Percentiles rank a stretch among this genome's conserved stretches.
Evolutionary conservation across 805 yeast species (phyloP).

Genomic region (Candida michaelii): DNA sequence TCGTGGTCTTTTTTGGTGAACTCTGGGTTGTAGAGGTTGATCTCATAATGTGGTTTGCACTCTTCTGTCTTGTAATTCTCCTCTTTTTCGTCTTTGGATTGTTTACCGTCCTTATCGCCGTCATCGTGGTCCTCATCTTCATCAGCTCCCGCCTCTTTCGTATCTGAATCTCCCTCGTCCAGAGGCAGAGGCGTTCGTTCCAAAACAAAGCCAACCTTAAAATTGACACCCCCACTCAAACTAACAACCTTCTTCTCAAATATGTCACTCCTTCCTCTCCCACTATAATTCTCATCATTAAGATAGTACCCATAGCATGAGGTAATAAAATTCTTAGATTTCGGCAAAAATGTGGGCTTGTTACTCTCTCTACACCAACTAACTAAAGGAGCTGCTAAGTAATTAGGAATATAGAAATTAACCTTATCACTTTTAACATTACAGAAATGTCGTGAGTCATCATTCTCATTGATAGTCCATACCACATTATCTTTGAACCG

Average conservation of each 20-base stretch:
- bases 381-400: conserved; percentile 47
- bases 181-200: conserved; percentile 50
- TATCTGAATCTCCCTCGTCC: too few species aligned
- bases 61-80: conserved; percentile 38
- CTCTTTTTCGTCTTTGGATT: conserved; percentile 9
- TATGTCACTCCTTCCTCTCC: conserved; percentile 6
- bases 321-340: conserved; percentile 40
- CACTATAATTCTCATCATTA: conserved; percentile 20
- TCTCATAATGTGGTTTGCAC: conserved; percentile 60
- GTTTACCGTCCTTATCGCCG: too few species aligned
- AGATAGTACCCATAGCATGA: conserved; percentile 52
- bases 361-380: conserved; percentile 58
- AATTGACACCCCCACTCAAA: conserved; percentile 59
- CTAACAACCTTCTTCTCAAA: conserved; percentile 57
- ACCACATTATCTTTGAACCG: conserved; percentile 64
- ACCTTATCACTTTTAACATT: conserved; percentile 61
- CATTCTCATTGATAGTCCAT: conserved; percentile 62
- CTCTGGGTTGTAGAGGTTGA: conserved; percentile 56
- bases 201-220: conserved; percentile 57
- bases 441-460: conserved; percentile 67
- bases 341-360: conserved; percentile 47
- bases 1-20: conserved; percentile 41
- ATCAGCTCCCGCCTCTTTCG: background rate
- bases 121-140: too few species aligned
- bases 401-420: conserved; percentile 75